Evolutionary conservation across 768 basidiomycete species (phyloP).

Genomic region (Calocera cornea): DNA sequence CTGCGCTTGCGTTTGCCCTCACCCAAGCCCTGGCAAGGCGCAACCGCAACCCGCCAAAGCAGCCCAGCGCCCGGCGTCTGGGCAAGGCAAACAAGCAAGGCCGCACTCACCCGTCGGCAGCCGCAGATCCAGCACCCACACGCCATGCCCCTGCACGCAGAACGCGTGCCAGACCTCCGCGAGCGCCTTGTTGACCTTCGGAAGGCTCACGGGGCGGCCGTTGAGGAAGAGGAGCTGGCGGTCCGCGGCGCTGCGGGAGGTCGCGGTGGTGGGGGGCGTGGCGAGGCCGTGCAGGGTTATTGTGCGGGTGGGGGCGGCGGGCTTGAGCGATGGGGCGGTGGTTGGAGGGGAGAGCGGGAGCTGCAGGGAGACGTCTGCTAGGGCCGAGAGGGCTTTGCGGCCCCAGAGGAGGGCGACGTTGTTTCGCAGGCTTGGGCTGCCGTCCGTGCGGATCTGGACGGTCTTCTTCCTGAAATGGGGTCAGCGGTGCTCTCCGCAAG

Average conservation of each 20-base stretch:
- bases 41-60: no score
- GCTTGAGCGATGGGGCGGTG: no score
- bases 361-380: conserved; percentile 56
- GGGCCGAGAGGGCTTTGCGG: conserved; percentile 56
- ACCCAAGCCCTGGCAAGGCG: no score
- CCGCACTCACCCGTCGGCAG: conserved; percentile 60
- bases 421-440: conserved; percentile 44
- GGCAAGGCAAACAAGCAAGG: no score
- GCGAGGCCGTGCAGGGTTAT: background rate
- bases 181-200: conserved; percentile 74
- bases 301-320: conserved; percentile 26
- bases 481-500: no score
- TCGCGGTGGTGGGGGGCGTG: conserved; percentile 29
- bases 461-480: conserved; percentile 28
- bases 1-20: no score
- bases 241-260: conserved; percentile 66
- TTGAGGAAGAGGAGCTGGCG: conserved; percentile 91
- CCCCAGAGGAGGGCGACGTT: conserved; percentile 75
- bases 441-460: conserved; percentile 60
- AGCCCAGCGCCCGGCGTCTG: no score
- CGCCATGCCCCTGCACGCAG: conserved; percentile 58
- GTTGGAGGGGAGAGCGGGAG: no score
- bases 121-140: conserved; percentile 70
- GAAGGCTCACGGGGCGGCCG: conserved; percentile 69
- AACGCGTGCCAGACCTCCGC: conserved; percentile 88